Base-by-base conservation (phyloP, 2,329 filamentous ascomycete genomes). In the Corniculantispora saksenae region DNA sequence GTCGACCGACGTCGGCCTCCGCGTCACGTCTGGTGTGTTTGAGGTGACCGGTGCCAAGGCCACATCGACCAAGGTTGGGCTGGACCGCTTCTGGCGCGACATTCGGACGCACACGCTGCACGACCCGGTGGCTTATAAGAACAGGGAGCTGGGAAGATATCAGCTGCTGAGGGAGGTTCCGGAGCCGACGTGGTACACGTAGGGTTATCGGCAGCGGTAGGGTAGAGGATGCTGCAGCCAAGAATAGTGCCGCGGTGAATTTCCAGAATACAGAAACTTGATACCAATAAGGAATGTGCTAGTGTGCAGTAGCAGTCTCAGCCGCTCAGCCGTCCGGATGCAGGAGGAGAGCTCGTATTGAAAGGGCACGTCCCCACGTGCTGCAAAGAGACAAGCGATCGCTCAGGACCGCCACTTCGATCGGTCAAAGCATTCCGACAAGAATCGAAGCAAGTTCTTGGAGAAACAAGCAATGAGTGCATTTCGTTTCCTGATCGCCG, bases 61-160 rank as follows among this genome's bases (percentile, higher is more conserved):
- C 0, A 90, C 87, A 0, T 81, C 82, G 0, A 77, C 77, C 62
- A 88, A 83, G 69, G 82, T 87, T 1, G 86, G 86, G 0, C 74
- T 91, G 65, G 88, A 90, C 76, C 78, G 87, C 1, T 90, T 87
- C 74, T 90, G 86, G 86, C 80, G 88, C 54, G 87, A 91, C 70
- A 77, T 90, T n/a, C 75, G 88, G 6, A 89, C 87, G 5, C 88
- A 91, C 74, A 85, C 83, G 0, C 73, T 91, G 69, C 88, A 90
- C 75, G 88, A 90, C 73, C 88, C 87, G 0, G 86, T 90, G 32
- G 84, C 87, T 27, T 90, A 89, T 70, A 90, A 90, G 80, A 87
- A 89, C 64, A 75, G 84, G 3, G 87, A 90, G 74, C 69, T 89
- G 60, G 87, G 87, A 0, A 75, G 84, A 25, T 90, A 81, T 71